Evolutionary conservation across 2,329 filamentous ascomycete species (phyloP).

Genomic region (Immersiporthe knoxdaviesiana): DNA sequence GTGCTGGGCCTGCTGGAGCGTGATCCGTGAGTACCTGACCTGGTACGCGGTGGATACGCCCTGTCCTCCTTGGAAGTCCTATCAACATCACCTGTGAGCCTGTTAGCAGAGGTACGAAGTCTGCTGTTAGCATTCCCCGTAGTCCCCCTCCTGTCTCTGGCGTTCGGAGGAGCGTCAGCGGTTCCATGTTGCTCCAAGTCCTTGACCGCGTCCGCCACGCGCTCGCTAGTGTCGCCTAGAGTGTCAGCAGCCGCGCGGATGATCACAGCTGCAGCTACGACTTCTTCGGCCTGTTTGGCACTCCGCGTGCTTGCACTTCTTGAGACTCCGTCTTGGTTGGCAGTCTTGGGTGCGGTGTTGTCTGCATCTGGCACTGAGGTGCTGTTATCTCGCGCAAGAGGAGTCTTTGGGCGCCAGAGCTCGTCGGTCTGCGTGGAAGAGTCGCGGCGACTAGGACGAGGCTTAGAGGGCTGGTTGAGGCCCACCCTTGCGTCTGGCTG

Average conservation of each 20-base stretch:
- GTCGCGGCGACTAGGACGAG: conserved; percentile 34
- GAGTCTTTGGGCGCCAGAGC: conserved; percentile 25
- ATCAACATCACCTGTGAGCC: conserved; percentile 58
- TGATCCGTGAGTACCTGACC: conserved; percentile 36
- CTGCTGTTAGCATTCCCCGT: conserved; percentile 28
- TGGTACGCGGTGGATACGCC: conserved; percentile 33
- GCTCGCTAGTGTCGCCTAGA: conserved; percentile 35
- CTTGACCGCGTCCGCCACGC: conserved; percentile 34
- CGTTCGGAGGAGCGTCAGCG: conserved; percentile 24
- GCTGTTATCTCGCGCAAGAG: conserved; percentile 40
- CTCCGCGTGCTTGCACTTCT: conserved; percentile 50
- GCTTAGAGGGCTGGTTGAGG: conserved; percentile 1
- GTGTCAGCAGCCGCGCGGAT: conserved; percentile 56
- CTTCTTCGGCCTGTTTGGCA: conserved; percentile 54
- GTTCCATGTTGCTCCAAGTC: conserved; percentile 34
- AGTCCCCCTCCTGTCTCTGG: conserved; percentile 26
- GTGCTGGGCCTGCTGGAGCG: conserved; percentile 34
- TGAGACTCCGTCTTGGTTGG: conserved; percentile 48
- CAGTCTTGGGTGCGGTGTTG: conserved; percentile 44
- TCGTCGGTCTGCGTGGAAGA: conserved; percentile 39
- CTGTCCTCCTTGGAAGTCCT: conserved; percentile 42
- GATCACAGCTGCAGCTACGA: conserved; percentile 57
- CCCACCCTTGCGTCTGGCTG: conserved; percentile 15
- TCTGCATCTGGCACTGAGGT: conserved; percentile 53
- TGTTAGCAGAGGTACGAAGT: conserved; percentile 57